Base-by-base conservation (phyloP, 2,329 filamentous ascomycete species). In the Chaetomiaceae sp. region DNA sequence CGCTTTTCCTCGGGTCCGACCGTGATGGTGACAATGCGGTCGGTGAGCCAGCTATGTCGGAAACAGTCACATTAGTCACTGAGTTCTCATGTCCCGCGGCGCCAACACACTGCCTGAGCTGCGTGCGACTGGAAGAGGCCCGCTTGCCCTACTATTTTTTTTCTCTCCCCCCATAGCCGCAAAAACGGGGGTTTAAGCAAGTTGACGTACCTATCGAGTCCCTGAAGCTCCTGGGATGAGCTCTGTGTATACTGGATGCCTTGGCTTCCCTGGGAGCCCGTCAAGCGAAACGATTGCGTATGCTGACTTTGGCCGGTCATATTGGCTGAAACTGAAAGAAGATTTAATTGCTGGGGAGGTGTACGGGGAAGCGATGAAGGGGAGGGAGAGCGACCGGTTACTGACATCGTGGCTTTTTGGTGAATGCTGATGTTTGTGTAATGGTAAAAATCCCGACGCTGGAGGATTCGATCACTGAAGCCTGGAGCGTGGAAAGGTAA, bases 11-110 rank as follows among this genome's bases (percentile, higher is more conserved):
- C 43, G 3, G 51, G n/a, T 1, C 61, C 59, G 36, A 63, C 55
- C 9, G 14, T 21, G 40, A 63, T 18, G 4, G 48, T 57, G 25
- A 64, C 54, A 11, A 63, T 60, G 21, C 58, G 50, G 27, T 57
- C 59, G 4, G 56, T 57, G 18, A 62, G 49, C 57, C 57, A 60
- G 25, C 58, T 62, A n/a, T 3, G 16, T n/a, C n/a, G 3, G 5
- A 25, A 27, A 14, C 3, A 11, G 11, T 5, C 11, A 8, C 3
- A 10, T 45, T 36, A 46, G 34, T n/a, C 46, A 33, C 23, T 3
- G 13, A 5, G 4, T 21, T 27, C 18, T 37, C 14, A 10, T 5
- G 9, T n/a, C 14, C n/a, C 9, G 9, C 44, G 13, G 13, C 3
- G 16, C 5, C 6, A 16, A n/a, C 8, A 44, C n/a, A 5, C 5